These are phyloP conservation scores for Cercophora samala DNA, from an alignment of 495 filamentous ascomycete genomes.

Conservation along the genomic window DNA sequence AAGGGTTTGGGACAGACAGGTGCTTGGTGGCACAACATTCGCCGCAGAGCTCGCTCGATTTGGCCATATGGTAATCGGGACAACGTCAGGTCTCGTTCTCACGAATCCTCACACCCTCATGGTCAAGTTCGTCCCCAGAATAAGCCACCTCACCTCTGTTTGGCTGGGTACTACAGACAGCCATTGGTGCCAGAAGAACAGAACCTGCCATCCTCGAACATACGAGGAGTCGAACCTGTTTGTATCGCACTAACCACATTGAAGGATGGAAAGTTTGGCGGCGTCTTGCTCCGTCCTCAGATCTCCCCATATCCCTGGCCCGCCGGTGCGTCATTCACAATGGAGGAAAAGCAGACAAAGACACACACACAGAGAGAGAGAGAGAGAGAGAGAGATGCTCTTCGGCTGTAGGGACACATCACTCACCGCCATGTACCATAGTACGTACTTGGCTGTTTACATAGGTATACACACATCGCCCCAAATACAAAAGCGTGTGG, in stretches of 20 bases:
- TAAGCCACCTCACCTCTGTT: no score
- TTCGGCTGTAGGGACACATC: constrained; percentile 3
- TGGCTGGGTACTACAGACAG: not conserved
- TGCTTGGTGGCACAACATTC: not conserved
- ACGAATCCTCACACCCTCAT: not conserved
- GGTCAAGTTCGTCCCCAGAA: no score
- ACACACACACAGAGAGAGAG: no score
- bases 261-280: not conserved
- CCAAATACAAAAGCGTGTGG: not conserved
- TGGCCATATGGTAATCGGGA: constrained; percentile 4
- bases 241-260: not conserved
- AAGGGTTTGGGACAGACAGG: not conserved
- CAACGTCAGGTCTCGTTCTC: not conserved
- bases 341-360: not conserved
- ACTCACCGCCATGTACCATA: constrained; percentile 14
- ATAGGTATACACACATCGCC: not conserved
- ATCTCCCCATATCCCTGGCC: not conserved
- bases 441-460: not conserved
- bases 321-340: not conserved
- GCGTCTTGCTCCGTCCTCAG: not conserved
- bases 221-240: not conserved
- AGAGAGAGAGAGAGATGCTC: not conserved
- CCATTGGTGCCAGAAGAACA: not conserved
- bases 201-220: not conserved
- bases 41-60: constrained; percentile 16